phyloP scores from a whole-genome alignment of 352 stramenopile genomes.

The Thraustotheca clavata region DNA sequence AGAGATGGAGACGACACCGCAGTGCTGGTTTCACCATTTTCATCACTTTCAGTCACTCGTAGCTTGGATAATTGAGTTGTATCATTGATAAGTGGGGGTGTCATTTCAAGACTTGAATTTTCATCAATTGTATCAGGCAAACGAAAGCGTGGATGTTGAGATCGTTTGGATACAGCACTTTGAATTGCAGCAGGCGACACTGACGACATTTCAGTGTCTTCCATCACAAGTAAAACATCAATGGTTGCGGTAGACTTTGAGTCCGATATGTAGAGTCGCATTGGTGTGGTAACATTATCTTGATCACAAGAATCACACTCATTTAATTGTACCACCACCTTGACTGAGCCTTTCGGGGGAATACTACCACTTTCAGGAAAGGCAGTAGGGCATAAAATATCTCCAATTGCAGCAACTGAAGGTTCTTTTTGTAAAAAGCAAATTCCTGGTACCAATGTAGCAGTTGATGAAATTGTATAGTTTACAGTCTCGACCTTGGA shows the following conservation, averaged over 20 bases:
- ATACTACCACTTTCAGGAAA: slow-evolving; percentile 65
- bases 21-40: background rate
- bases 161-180: background rate
- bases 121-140: background rate
- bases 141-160: too few relatives aligned
- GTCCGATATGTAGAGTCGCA: slow-evolving; percentile 10
- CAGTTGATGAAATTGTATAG: slow-evolving; percentile 57
- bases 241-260: background rate
- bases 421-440: slow-evolving; percentile 50
- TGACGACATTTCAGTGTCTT: background rate
- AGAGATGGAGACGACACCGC: slow-evolving; percentile 34
- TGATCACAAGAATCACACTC: slow-evolving; percentile 26
- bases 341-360: slow-evolving; percentile 56
- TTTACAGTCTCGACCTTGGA: slow-evolving; percentile 55
- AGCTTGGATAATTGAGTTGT: too few relatives aligned
- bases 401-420: slow-evolving; percentile 45
- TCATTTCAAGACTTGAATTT: background rate
- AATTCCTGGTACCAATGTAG: slow-evolving; percentile 53
- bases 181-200: background rate
- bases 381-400: slow-evolving; percentile 65
- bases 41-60: background rate
- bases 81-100: too few relatives aligned
- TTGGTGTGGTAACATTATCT: background rate
- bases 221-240: background rate
- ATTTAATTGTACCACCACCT: slow-evolving; percentile 72